phyloP scores from a whole-genome alignment of 352 stramenopile genomes.

The Pythium vanterpoolii region DNA sequence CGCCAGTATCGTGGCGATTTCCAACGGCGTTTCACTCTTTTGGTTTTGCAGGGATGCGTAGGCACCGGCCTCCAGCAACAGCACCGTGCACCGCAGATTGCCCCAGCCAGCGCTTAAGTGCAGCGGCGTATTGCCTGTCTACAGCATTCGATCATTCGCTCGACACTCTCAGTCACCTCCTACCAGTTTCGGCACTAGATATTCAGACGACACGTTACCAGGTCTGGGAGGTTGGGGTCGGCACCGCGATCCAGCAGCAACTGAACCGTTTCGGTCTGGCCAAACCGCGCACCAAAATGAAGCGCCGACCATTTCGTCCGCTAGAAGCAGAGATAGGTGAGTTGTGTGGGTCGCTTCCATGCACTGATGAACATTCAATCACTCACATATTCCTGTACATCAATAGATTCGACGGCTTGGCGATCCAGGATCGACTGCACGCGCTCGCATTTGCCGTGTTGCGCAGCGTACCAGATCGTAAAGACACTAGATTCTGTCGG shows the following conservation, averaged over 20 bases:
- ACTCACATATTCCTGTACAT: slow-evolving; percentile 53
- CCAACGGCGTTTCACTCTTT: slow-evolving; percentile 32
- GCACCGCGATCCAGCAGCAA: slow-evolving; percentile 47
- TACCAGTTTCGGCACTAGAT: neutral
- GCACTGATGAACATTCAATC: neutral
- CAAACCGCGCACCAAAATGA: slow-evolving; percentile 58
- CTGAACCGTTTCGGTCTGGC: slow-evolving; percentile 42
- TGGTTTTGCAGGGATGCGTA: slow-evolving; percentile 29
- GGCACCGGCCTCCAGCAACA: slow-evolving; percentile 55
- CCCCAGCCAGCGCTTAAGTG: slow-evolving; percentile 72
- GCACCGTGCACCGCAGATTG: slow-evolving; percentile 43
- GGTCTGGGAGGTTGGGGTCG: slow-evolving; percentile 41
- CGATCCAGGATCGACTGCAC: slow-evolving; percentile 51
- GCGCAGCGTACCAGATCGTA: slow-evolving; percentile 74
- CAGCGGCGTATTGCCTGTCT: slow-evolving; percentile 67
- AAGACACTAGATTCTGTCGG: slow-evolving; percentile 33
- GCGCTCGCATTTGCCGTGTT: slow-evolving; percentile 49
- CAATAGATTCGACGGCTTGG: slow-evolving; percentile 31
- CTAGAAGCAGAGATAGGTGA: slow-evolving; percentile 21
- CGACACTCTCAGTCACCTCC: neutral
- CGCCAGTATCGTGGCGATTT: slow-evolving; percentile 35
- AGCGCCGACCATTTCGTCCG: slow-evolving; percentile 54
- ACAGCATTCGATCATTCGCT: neutral
- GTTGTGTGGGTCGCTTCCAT: neutral
- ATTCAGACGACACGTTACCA: slow-evolving; percentile 21